Base-by-base conservation (phyloP, 202 grass and related monocot genomes). In the Panicum virgatum region DNA sequence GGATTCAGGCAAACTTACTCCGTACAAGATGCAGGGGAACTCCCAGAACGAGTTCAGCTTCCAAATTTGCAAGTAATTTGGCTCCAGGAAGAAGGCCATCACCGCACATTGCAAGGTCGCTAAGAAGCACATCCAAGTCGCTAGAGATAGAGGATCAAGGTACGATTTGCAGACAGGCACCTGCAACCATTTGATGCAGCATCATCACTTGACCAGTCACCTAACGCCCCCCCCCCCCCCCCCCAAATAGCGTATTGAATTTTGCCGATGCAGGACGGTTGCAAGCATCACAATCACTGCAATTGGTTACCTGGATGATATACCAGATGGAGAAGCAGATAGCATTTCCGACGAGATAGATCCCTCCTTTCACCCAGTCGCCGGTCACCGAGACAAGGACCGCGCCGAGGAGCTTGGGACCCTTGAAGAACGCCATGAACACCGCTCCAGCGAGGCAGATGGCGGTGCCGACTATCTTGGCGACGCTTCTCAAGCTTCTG, bases 111-210 rank as follows among this genome's bases (percentile, higher is more conserved):
- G 91, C 77, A 90, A 62, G 34, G 94, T 89, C 11, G 94, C 86
- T 3, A 97, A 20, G 39, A 94, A 47, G 87, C 91, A 92, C 82
- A 91, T 94, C 94, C 94, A 97, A 0, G 89, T 88, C 3, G 91
- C 90, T 29, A 97, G 61, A 7, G 89, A 84, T n/a, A 97, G 53
- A 3, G 91, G 91, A 68, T 97, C 91, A 6, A 88, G 86, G 67
- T 97, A 88, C 13, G 72, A 82, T 80, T 88, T 90, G 44, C 91
- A 94, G 44, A 97, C 78, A 6, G 91, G 87, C 3, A 92, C 89
- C 94, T 97, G 48, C 61, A 81, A 57, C 46, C 62, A 25, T 53
- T 52, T 16, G 44, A 38, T 11, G 12, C 12, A 71, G 8, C 7
- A 3, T 3, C 18, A 2, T 29, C 25, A 6, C 25, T 29, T 60